phyloP scores from a whole-genome alignment of 371 early-diverging fungal species.

The Apophysomyces trapeziformis region DNA sequence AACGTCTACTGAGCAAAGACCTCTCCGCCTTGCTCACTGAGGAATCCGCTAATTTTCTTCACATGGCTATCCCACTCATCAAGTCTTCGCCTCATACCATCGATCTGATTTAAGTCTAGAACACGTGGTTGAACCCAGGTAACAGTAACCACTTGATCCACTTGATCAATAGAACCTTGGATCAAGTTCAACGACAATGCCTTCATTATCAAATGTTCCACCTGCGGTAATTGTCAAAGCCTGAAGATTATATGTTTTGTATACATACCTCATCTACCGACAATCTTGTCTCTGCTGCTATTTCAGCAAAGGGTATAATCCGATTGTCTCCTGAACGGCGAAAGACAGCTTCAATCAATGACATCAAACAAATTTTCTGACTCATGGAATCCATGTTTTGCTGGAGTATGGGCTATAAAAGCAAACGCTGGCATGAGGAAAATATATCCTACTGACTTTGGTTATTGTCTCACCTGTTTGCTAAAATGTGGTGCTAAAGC shows the following conservation, averaged over 20 bases:
- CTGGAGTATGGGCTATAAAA: slow-evolving; percentile 74
- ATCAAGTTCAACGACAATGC: slow-evolving; percentile 91
- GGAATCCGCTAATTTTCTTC: slow-evolving; percentile 60
- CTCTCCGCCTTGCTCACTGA: slow-evolving; percentile 64
- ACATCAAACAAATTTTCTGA: slow-evolving; percentile 97
- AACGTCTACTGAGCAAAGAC: slow-evolving; percentile 47
- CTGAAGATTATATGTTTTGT: neutral
- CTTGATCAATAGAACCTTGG: slow-evolving; percentile 95
- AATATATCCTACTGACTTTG: slow-evolving; percentile 1
- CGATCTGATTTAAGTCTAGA: slow-evolving; percentile 88
- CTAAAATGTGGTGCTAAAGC: slow-evolving; percentile 74
- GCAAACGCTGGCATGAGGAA: neutral
- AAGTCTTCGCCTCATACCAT: slow-evolving; percentile 69
- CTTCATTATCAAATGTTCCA: slow-evolving; percentile 97
- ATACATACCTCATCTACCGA: slow-evolving; percentile 67
- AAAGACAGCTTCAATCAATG: slow-evolving; percentile 93
- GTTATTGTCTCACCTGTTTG: slow-evolving; percentile 60
- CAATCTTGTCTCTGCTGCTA: slow-evolving; percentile 88
- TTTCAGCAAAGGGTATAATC: slow-evolving; percentile 81
- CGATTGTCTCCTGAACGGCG: slow-evolving; percentile 82
- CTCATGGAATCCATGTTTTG: slow-evolving; percentile 74
- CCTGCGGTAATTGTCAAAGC: slow-evolving; percentile 48
- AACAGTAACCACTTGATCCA: slow-evolving; percentile 82
- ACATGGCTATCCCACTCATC: slow-evolving; percentile 60
- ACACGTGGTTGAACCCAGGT: slow-evolving; percentile 98